Evolutionary conservation across 2,329 filamentous ascomycete genomes (phyloP), one percentile per base, ranked within the genome.

Genomic region (Penicillium polonicum): DNA sequence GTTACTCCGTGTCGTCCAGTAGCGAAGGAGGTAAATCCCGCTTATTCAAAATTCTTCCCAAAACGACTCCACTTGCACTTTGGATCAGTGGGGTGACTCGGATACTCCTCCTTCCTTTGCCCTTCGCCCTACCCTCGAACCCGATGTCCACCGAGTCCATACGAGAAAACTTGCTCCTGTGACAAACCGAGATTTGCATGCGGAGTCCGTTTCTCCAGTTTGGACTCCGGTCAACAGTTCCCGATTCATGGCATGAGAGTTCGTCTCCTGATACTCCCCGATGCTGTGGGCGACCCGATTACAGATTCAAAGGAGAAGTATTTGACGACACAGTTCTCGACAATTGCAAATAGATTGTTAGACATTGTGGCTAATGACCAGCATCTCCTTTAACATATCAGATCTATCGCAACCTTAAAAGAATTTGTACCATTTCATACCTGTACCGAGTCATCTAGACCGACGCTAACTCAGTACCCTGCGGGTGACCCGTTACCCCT

Each of bases 1-100:
- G 19, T 17, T 17, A 36, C n/a, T 31, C n/a, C 15, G 41, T n/a
- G 15, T 17, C 9, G 23, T 33, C 64, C 61, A 65, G 45, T 64
- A 43, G 12, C n/a, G 23, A 43, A 9, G 4, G 48, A 43, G 35
- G 12, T 33, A 59, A 62, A 60, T 60, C 42, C 51, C 48, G 59
- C 59, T 62, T 56, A 63, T 57, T 50, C 36, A 36, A 38, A 23
- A 42, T 41, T 29, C 35, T 29, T 23, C 52, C 48, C 17, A 36
- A 52, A 9, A 23, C 12, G 31, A 46, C 19, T 46, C 35, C 45
- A 50, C 35, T 41, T 64, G 31, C 53, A 41, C n/a, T 38, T 55
- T 59, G 41, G 2, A 29, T 53, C 19, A 53, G 61, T 67, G 64
- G 64, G 60, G 60, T 66, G 65, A 67, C 57, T 57, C 63, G 65